Evolutionary conservation across 129 eudicot genomes (phyloP).

Genomic region (Gnaphalium uliginosum): DNA sequence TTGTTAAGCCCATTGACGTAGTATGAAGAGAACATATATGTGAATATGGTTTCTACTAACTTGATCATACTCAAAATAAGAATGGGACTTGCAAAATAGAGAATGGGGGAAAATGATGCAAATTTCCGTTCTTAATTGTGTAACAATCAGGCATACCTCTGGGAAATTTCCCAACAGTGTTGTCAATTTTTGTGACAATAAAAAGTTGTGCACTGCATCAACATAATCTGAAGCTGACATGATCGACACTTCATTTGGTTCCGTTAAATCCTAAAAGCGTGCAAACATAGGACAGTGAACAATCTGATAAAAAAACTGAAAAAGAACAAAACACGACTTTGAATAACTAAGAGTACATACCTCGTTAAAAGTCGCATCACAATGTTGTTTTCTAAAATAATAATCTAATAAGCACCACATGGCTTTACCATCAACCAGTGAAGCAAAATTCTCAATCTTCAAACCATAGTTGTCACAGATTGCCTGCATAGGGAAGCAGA

Average conservation of each 20-base stretch:
- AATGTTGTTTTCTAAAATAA: slow-evolving; percentile 75
- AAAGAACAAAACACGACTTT: neutral
- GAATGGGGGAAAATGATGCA: neutral
- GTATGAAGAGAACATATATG: too few species aligned
- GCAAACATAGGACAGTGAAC: neutral
- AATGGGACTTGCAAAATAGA: neutral
- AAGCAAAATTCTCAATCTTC: slow-evolving; percentile 61
- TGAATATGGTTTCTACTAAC: too few species aligned
- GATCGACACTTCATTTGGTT: slow-evolving; percentile 52
- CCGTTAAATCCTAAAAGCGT: slow-evolving; percentile 44
- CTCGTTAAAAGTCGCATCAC: slow-evolving; percentile 43
- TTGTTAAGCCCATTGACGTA: too few species aligned
- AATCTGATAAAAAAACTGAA: neutral
- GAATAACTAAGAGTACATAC: slow-evolving; percentile 33
- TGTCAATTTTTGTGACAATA: slow-evolving; percentile 82
- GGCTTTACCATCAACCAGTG: slow-evolving; percentile 88
- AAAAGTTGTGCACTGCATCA: slow-evolving; percentile 95
- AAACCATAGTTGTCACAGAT: slow-evolving; percentile 62
- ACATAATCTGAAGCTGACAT: slow-evolving; percentile 74
- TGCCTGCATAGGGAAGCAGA: slow-evolving; percentile 50
- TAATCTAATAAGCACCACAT: slow-evolving; percentile 98
- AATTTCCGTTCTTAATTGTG: neutral
- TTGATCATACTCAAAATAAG: too few species aligned
- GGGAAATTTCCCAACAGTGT: slow-evolving; percentile 88
- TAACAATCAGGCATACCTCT: slow-evolving; percentile 60